Evolutionary conservation across 1,139 yeast genomes (phyloP).

Genomic region (Hansenula lynferdii): DNA sequence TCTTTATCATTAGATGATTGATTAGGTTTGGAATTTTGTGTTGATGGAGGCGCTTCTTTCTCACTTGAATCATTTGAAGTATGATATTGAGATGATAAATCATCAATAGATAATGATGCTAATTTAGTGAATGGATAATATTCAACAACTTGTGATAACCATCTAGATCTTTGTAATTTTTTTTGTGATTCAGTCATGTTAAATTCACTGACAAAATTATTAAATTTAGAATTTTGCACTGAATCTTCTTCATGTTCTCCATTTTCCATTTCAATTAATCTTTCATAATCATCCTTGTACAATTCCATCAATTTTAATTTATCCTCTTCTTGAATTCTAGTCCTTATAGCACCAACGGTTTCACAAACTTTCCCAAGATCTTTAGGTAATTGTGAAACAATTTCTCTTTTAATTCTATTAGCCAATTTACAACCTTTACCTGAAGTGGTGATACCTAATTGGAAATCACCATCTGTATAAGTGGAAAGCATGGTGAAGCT

Average conservation of each 20-base stretch:
- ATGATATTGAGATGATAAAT: conserved; percentile 42
- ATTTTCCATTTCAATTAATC: conserved; percentile 22
- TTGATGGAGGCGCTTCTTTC: too few relatives aligned
- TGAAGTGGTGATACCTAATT: conserved; percentile 77
- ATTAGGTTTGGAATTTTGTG: neutral
- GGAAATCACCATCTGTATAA: conserved; percentile 66
- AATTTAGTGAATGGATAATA: conserved; percentile 75
- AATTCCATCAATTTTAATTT: conserved; percentile 21
- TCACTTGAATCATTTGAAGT: conserved; percentile 7
- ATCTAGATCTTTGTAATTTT: conserved; percentile 62
- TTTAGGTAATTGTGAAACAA: conserved; percentile 59
- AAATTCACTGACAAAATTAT: conserved; percentile 58
- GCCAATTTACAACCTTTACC: conserved; percentile 93
- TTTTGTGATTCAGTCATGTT: conserved; percentile 47
- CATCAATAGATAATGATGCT: conserved; percentile 51
- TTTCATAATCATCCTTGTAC: conserved; percentile 15
- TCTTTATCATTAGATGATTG: neutral
- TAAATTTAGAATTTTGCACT: conserved; percentile 51
- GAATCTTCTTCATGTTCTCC: conserved; percentile 73
- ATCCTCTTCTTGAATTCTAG: conserved; percentile 52
- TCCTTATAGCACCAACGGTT: conserved; percentile 64
- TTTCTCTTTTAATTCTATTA: conserved; percentile 70
- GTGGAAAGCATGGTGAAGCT: conserved; percentile 77
- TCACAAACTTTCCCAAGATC: conserved; percentile 67
- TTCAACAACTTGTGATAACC: conserved; percentile 89